These are phyloP conservation scores for Triticum dicoccoides DNA, from an alignment of 176 grass and related monocot genomes.

Conservation along the genomic window DNA sequence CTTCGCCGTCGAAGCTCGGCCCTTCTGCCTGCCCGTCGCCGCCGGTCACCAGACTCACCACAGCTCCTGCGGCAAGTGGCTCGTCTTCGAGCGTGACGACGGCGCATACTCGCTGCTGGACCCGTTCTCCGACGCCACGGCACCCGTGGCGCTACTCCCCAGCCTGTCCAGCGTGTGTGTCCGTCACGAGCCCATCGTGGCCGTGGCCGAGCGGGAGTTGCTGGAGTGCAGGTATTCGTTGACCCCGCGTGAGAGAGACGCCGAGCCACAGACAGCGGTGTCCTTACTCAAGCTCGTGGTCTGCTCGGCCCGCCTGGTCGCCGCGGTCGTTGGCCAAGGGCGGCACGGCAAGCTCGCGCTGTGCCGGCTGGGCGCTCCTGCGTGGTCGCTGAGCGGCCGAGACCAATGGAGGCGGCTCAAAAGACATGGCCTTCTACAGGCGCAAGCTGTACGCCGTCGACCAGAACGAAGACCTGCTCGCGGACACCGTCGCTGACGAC, in stretches of 20 bases:
- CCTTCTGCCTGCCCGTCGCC: neutral
- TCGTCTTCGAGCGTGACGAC: neutral
- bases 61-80: slow-evolving; percentile 15
- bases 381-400: neutral
- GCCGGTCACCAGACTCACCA: neutral
- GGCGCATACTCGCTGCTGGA: neutral
- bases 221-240: neutral
- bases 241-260: neutral
- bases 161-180: neutral
- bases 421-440: neutral
- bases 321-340: slow-evolving; percentile 10
- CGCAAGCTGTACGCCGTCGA: neutral
- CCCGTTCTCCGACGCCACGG: neutral
- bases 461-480: slow-evolving; percentile 8
- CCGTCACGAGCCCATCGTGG: neutral
- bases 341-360: slow-evolving; percentile 1
- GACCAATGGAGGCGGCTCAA: neutral
- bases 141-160: neutral
- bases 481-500: neutral
- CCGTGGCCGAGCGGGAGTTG: neutral
- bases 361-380: neutral
- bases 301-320: neutral
- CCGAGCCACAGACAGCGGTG: neutral
- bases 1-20: neutral
- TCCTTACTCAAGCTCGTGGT: neutral